Percentiles rank a stretch among this genome's conserved stretches.
These are phyloP conservation scores for Baudoinia panamericana DNA, from an alignment of 495 filamentous ascomycete genomes.

Conservation along the genomic window DNA sequence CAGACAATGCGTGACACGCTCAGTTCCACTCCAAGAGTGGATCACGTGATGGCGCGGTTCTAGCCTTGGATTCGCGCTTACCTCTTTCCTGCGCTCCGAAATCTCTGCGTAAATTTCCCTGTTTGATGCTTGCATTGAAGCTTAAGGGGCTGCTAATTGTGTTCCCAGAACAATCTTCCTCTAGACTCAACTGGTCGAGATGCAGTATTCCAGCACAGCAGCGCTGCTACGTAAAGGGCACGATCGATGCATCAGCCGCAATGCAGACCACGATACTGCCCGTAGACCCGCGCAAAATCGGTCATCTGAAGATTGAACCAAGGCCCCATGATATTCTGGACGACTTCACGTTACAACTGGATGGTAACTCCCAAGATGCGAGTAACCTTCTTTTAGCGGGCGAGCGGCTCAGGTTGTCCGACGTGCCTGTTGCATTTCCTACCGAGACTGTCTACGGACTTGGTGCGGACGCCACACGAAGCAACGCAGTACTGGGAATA, in stretches of 20 bases:
- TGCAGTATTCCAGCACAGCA: no score
- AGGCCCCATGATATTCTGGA: constrained; percentile 13
- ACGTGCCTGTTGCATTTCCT: constrained; percentile 81
- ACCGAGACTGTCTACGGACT: constrained; percentile 98
- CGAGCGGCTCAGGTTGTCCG: constrained; percentile 43
- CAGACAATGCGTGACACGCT: no score
- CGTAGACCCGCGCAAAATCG: constrained; percentile 15
- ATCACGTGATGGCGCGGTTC: no score
- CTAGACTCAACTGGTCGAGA: no score
- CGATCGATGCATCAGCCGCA: not conserved
- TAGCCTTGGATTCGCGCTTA: no score
- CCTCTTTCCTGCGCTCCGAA: no score
- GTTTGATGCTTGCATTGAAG: no score
- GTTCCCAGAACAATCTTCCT: no score
- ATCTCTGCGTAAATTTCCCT: no score
- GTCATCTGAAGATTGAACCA: constrained; percentile 2
- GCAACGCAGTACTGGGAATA: constrained; percentile 74
- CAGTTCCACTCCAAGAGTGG: no score
- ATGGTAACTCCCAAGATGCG: constrained; percentile 9
- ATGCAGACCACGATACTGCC: constrained; percentile 12
- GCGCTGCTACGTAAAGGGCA: no score
- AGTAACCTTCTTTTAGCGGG: constrained; percentile 42
- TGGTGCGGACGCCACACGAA: constrained; percentile 83
- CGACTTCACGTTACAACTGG: constrained; percentile 13
- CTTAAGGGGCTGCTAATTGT: no score